Percentiles rank a stretch among this genome's conserved stretches.
These are phyloP conservation scores for Penicillium sp. DNA, from an alignment of 2,329 filamentous ascomycete species.

Conservation along the genomic window DNA sequence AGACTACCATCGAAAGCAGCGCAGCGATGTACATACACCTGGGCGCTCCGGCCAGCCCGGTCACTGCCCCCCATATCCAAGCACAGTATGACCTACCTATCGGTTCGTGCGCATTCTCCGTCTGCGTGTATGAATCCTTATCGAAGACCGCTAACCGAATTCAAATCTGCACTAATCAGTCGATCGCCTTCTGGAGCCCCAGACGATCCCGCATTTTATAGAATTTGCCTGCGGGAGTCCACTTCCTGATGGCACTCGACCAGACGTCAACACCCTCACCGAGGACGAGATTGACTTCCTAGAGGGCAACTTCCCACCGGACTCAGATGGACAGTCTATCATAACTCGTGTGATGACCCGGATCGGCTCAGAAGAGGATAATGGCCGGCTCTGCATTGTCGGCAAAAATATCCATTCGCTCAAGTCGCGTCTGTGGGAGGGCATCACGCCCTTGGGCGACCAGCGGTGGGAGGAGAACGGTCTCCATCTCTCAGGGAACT, in stretches of 20 bases:
- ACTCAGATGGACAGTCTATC: constrained; percentile 6
- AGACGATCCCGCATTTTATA: constrained; percentile 22
- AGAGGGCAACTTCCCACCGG: constrained; percentile 2
- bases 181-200: constrained; percentile 29
- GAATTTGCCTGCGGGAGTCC: constrained; percentile 8
- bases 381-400: constrained; percentile 15
- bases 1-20: too few species aligned
- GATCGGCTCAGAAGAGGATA: constrained; percentile 15
- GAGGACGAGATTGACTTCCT: constrained; percentile 9
- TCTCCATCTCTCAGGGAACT: constrained; percentile 17
- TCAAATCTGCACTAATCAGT: constrained; percentile 13
- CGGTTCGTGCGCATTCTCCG: constrained; percentile 6
- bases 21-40: too few species aligned
- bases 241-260: constrained; percentile 21
- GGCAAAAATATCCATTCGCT: constrained; percentile 26
- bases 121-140: too few species aligned
- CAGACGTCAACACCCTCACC: constrained; percentile 5
- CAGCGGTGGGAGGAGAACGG: constrained; percentile 25
- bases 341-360: constrained; percentile 8
- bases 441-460: constrained; percentile 27
- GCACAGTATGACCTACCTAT: constrained; percentile 11
- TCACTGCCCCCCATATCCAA: constrained; percentile 9
- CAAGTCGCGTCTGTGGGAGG: constrained; percentile 27
- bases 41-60: too few species aligned
- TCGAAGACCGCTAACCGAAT: not conserved